Conservation (phyloP, 768 basidiomycete species). For the Rhizopogon vinicolor region DNA sequence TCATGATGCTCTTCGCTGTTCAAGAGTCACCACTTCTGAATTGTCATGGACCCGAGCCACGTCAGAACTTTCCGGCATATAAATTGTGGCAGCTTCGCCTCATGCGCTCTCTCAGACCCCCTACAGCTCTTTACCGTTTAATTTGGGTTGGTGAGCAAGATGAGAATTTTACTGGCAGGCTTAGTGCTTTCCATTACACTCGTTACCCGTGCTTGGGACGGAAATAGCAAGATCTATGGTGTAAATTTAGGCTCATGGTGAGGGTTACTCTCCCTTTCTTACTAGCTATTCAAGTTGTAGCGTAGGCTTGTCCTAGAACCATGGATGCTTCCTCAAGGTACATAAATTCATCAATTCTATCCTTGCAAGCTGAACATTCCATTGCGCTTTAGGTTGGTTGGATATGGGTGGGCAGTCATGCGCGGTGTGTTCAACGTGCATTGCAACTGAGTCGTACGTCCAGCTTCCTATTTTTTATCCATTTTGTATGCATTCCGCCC, state of each 20-base stretch:
- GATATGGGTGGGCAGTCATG: conserved; percentile 70
- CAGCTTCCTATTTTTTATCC: neutral
- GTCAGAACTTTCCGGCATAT: too few relatives aligned
- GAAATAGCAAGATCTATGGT: conserved; percentile 52
- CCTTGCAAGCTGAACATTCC: neutral
- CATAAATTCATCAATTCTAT: neutral
- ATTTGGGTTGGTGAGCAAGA: too few relatives aligned
- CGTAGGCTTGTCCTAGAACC: conserved; percentile 70
- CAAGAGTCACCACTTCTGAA: too few relatives aligned
- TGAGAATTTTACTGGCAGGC: conserved; percentile 10
- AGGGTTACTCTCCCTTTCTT: conserved; percentile 2
- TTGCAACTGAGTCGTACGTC: conserved; percentile 59
- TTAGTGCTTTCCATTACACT: conserved; percentile 13
- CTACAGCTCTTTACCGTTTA: too few relatives aligned
- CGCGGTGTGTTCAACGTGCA: conserved; percentile 56
- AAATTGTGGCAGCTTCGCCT: too few relatives aligned
- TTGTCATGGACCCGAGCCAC: too few relatives aligned
- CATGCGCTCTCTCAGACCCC: too few relatives aligned
- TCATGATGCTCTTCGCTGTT: too few relatives aligned
- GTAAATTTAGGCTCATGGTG: conserved; percentile 70
- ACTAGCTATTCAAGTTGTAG: neutral
- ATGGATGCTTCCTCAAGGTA: conserved; percentile 80
- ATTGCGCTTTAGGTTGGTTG: conserved; percentile 48
- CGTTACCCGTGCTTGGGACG: conserved; percentile 14
- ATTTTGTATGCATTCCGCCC: neutral